Evolutionary conservation across 2,329 filamentous ascomycete genomes (phyloP), one percentile per base, ranked within the genome.

Genomic region (Aspergillus udagawae): DNA sequence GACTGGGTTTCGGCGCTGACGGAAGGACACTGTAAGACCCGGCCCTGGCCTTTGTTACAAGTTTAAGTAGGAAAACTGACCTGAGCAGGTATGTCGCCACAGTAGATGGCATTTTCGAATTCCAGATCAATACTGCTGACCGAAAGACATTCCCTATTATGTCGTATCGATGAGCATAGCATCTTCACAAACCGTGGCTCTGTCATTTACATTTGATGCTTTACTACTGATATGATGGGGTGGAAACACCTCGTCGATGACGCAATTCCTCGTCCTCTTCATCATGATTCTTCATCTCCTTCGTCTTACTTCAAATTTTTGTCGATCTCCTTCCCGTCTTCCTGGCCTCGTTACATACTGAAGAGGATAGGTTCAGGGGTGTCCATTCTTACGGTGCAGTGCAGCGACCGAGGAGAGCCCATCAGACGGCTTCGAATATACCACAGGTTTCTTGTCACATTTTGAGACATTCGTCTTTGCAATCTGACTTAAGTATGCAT

Each of bases 21-120:
- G 78, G 77, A 20, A 71, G 75, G 63, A 76, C 72, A 56, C 60
- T 80, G 78, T 80, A 69, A 72, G 78, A 27, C 23, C 21, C 17
- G 10, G 20, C 10, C 44, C 10, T 47, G 73, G 48, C 28, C 51
- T 25, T 25, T 32, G 45, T 35, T 20, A 23, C 54, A 25, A 21
- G 29, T n/a, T 25, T 14, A 41, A 35, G 25, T 3, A 28, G 51
- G 12, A 12, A 47, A 54, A 55, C 62, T 64, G 53, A 63, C 49
- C 38, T 50, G 14, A 51, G 25, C 58, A 80, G 78, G 60, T 80
- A 77, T 57, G 72, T 79, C 58, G 78, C 74, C n/a, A 79, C 77
- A 5, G 70, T 79, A 49, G 71, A 77, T 58, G 78, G 78, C 20
- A 79, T 80, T 27, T 78, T 79, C 53, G 76, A 80, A 62, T 79